These are phyloP conservation scores for Pseudomicrostroma phylloplanum DNA, from an alignment of 1,284 basidiomycete genomes.

Conservation along the genomic window DNA sequence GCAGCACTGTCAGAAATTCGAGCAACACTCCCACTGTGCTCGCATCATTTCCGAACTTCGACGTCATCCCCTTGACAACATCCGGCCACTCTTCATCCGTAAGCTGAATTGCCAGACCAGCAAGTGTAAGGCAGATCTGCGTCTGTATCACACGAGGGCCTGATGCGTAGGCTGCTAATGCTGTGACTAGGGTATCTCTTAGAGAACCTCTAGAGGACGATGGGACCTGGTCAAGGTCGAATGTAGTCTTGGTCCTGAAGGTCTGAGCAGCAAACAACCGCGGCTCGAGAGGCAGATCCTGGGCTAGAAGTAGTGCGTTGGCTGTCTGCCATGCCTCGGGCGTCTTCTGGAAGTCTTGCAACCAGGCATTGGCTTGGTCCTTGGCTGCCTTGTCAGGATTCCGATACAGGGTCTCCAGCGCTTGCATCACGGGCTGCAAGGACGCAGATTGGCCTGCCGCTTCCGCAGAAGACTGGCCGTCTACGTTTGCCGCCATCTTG, in stretches of 20 bases:
- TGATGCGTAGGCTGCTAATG: slow-evolving; percentile 61
- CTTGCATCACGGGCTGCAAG: slow-evolving; percentile 51
- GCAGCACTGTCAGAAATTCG: slow-evolving; percentile 83
- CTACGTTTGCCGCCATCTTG: neutral
- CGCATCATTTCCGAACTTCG: slow-evolving; percentile 76
- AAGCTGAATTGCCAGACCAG: slow-evolving; percentile 84
- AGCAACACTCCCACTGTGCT: slow-evolving; percentile 74
- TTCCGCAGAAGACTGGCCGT: neutral
- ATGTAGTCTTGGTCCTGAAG: slow-evolving; percentile 87
- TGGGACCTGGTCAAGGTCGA: slow-evolving; percentile 86
- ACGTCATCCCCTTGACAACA: slow-evolving; percentile 74
- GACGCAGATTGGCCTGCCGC: slow-evolving; percentile 10
- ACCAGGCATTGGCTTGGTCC: slow-evolving; percentile 57
- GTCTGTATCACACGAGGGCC: slow-evolving; percentile 81
- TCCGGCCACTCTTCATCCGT: slow-evolving; percentile 65
- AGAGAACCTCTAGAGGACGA: slow-evolving; percentile 66
- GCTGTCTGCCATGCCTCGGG: slow-evolving; percentile 92
- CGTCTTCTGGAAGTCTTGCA: slow-evolving; percentile 52
- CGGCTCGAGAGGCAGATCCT: slow-evolving; percentile 71
- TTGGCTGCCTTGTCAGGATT: slow-evolving; percentile 73
- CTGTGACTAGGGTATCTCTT: slow-evolving; percentile 76
- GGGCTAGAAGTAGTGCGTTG: slow-evolving; percentile 76
- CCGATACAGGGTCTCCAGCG: slow-evolving; percentile 56
- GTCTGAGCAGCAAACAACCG: slow-evolving; percentile 95
- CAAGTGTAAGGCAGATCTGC: slow-evolving; percentile 81